Evolutionary conservation across 805 yeast species (phyloP).

Genomic region (Jamesozyma piceae): DNA sequence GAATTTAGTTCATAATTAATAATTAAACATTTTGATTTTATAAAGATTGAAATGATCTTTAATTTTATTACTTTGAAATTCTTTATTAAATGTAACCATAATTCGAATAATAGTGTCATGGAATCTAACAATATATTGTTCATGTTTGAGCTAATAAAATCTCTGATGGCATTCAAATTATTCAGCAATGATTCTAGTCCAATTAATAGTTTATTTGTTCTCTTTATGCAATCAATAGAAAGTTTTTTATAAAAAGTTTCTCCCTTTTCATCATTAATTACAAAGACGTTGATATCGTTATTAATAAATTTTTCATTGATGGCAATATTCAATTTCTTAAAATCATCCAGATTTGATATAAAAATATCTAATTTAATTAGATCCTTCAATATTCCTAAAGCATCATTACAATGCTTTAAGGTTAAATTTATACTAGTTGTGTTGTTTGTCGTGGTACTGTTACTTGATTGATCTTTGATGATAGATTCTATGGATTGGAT

Average conservation of each 20-base stretch:
- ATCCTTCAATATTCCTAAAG: conserved; percentile 22
- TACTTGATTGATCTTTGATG: neutral
- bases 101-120: conserved; percentile 29
- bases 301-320: conserved; percentile 1
- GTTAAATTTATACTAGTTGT: conserved; percentile 1
- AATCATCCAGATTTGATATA: conserved; percentile 4
- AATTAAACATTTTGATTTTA: conserved; percentile 53
- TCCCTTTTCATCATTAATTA: conserved; percentile 12
- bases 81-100: conserved; percentile 19
- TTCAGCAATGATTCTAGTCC: conserved; percentile 13
- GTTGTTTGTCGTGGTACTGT: too few species aligned
- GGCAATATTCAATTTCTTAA: conserved; percentile 2
- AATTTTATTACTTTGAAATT: conserved; percentile 26
- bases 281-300: neutral
- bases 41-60: conserved; percentile 47
- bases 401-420: conserved; percentile 20
- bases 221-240: conserved; percentile 43
- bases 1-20: conserved; percentile 52
- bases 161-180: conserved; percentile 11
- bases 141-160: conserved; percentile 27
- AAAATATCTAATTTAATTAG: conserved; percentile 22
- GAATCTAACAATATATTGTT: conserved; percentile 39
- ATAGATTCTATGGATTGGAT: neutral
- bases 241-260: conserved; percentile 30
- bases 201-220: conserved; percentile 34